Evolutionary conservation across 768 basidiomycete genomes (phyloP), one percentile per base, ranked within the genome.

Genomic region (Chlorophyllum brunneum): DNA sequence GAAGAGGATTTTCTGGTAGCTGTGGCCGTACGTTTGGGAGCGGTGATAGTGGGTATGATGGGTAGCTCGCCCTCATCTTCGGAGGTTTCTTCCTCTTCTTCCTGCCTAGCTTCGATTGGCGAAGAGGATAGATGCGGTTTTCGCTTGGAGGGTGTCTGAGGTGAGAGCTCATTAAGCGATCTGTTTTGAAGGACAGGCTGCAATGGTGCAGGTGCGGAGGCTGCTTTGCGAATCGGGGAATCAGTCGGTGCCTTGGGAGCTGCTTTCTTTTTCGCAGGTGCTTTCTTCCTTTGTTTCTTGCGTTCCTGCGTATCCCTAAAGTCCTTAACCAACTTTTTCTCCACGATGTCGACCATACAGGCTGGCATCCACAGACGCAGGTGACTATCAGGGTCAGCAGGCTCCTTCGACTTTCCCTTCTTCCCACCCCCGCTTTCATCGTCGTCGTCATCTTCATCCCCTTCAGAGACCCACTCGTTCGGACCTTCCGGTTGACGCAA

Each of bases 341-440:
- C 85, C 2, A 79, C 89, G 27, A 82, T 65, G 10, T 72, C 67
- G 9, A 94, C 78, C 75, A 95, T 85, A 48, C 77, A 83, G 20
- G 87, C 90, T 0, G 92, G 88, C 67, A 93, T 78, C 92, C 92
- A 95, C 9, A 92, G 63, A 11, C 86, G 76, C 43, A 85, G 64
- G 49, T 79, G 78, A 42, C 71, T 75, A n/a, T 71, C 67, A 0
- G 85, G 84, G 56, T 81, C 76, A 2, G 75, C 69, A 3, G 79
- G 67, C 22, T 66, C 34, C 36, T 71, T 72, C 54, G 67, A 67
- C 16, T 61, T 61, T 4, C 54, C 57, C 41, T 67, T 68, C 59
- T 68, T 72, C 8, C 57, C 65, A 16, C 62, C 66, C 51, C 66
- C 69, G n/a, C 72, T 75, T 1, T 67, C 74, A 0, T 73, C 77